Evolutionary conservation across 208 protist genomes (phyloP).

Genomic region (Leishmania major): DNA sequence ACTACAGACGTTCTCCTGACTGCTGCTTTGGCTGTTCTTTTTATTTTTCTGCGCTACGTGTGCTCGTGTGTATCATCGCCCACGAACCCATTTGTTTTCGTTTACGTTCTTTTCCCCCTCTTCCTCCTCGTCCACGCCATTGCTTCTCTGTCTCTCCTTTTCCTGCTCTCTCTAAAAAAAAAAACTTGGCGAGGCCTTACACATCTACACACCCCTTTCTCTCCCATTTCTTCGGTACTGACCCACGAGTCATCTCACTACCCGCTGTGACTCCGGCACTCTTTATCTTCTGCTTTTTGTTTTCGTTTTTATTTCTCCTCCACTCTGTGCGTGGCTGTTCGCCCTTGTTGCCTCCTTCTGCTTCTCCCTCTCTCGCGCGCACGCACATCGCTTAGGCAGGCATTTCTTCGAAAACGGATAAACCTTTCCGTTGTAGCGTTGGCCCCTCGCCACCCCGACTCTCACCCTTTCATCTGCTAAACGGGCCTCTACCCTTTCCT

Average conservation of each 20-base stretch:
- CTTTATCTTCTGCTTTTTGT: not conserved
- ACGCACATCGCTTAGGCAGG: not conserved
- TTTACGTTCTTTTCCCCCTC: not conserved
- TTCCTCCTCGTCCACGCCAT: not conserved
- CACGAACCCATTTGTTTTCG: not conserved
- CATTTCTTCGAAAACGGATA: not conserved
- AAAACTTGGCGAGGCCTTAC: not conserved
- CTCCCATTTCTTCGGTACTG: not conserved
- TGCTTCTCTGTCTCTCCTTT: slow-evolving; percentile 5
- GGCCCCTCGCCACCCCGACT: not conserved
- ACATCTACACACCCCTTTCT: not conserved
- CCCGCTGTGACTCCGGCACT: not conserved
- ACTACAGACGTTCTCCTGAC: not conserved
- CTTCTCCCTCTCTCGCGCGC: not conserved
- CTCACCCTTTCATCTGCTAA: not conserved
- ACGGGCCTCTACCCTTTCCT: not conserved
- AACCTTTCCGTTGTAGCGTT: not conserved
- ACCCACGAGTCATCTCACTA: not conserved
- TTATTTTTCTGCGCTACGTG: not conserved
- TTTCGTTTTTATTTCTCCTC: not conserved
- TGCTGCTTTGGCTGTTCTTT: slow-evolving; percentile 2
- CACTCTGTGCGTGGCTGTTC: not conserved
- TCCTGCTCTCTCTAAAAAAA: not conserved
- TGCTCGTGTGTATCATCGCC: not conserved
- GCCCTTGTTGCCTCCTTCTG: not conserved